Conservation (phyloP, 1,139 yeast genomes). For the Tardiomyces digboiensis region DNA sequence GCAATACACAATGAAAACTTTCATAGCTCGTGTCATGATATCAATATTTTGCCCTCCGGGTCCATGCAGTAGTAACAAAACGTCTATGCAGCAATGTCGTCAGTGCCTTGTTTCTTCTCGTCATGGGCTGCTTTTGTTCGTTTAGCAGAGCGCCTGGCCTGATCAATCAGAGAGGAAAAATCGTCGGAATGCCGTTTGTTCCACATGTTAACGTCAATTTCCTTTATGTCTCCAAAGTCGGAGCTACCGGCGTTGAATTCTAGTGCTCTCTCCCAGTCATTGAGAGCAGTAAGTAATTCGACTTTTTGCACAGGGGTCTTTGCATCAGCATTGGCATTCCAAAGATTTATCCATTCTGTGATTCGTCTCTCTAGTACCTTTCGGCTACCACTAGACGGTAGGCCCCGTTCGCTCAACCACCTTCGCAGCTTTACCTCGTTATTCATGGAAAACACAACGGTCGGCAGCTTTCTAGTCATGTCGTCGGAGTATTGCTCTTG, state of each 20-base stretch:
- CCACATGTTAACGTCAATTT: conserved; percentile 42
- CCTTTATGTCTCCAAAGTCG: conserved; percentile 16
- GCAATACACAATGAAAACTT: no score
- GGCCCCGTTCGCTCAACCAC: conserved; percentile 42
- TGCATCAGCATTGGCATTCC: conserved; percentile 82
- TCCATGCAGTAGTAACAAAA: not conserved
- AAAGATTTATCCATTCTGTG: conserved; percentile 67
- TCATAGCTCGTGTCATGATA: no score
- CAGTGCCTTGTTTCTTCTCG: not conserved
- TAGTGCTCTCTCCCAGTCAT: conserved; percentile 54
- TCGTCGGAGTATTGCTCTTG: conserved; percentile 1
- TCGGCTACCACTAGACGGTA: conserved; percentile 57
- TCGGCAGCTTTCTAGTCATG: conserved; percentile 5
- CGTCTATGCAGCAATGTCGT: no score
- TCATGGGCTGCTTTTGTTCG: not conserved
- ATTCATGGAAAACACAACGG: conserved; percentile 19
- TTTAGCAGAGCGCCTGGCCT: conserved; percentile 1
- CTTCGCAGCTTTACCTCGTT: conserved; percentile 54
- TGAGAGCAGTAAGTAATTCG: conserved; percentile 44
- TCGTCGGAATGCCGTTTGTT: conserved; percentile 37
- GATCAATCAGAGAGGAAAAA: conserved; percentile 40
- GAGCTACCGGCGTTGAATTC: conserved; percentile 6
- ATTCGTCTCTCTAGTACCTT: conserved; percentile 59
- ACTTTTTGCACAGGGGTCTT: conserved; percentile 50
- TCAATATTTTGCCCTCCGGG: no score